Conservation (phyloP, 805 yeast species). For the Suhomyces xylopsoci region DNA sequence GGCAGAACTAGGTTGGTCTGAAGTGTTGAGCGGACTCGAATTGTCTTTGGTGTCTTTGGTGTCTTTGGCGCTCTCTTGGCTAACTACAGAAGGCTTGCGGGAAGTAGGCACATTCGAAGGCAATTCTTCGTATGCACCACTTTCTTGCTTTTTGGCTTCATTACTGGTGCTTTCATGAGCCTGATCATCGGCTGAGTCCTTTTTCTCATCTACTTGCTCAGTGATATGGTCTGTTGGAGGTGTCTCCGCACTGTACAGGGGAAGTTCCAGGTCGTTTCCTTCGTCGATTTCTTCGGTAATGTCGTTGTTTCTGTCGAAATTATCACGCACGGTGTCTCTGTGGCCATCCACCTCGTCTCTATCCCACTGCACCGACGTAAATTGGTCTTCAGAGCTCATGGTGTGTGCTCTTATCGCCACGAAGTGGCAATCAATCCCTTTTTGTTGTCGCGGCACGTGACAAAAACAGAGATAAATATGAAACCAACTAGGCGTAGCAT, state of each 20-base stretch:
- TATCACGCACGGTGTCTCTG: neutral
- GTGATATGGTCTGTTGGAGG: neutral
- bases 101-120: neutral
- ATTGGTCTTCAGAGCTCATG: constrained; percentile 44
- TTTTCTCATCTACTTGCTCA: neutral
- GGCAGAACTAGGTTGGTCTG: neutral
- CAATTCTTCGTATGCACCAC: neutral
- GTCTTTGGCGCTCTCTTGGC: neutral
- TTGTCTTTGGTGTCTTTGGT: neutral
- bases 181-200: neutral
- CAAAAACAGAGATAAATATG: neutral
- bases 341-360: constrained; percentile 35
- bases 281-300: constrained; percentile 1
- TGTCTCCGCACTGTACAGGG: neutral
- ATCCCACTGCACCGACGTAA: constrained; percentile 59
- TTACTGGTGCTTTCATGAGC: neutral
- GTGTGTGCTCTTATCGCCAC: neutral
- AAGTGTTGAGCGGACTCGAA: neutral
- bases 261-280: neutral
- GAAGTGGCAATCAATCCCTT: neutral
- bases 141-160: neutral
- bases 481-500: too few relatives aligned
- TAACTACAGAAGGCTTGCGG: neutral
- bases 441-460: neutral
- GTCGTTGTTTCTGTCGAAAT: neutral